A percentile compares a stretch with the other conserved stretches of the same genome.
Evolutionary conservation across 805 yeast species (phyloP).

Genomic region (Lipomyces lipofer): DNA sequence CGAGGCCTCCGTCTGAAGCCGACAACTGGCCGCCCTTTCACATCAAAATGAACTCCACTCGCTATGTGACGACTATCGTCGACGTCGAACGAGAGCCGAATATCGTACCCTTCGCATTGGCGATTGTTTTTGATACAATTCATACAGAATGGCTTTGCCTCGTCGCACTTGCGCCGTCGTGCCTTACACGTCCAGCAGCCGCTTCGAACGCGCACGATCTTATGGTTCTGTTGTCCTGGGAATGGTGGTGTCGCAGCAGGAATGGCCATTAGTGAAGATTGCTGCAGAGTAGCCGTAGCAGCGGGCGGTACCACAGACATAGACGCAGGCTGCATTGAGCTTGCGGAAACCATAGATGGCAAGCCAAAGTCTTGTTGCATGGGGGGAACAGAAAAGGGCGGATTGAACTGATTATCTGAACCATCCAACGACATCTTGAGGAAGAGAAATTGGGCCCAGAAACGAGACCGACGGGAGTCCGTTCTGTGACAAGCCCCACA

Average conservation of each 20-base stretch:
- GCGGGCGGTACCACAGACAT: background rate
- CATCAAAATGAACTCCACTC: conserved; percentile 26
- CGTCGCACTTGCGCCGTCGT: conserved; percentile 68
- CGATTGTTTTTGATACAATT: conserved; percentile 40
- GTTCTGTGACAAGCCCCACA: too few relatives aligned
- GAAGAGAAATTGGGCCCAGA: too few relatives aligned
- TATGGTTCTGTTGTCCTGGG: conserved; percentile 15
- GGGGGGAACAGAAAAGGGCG: too few relatives aligned
- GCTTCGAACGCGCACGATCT: conserved; percentile 40
- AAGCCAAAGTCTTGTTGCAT: too few relatives aligned
- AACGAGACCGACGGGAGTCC: too few relatives aligned
- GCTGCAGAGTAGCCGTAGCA: background rate
- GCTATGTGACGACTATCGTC: conserved; percentile 30
- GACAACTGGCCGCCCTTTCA: conserved; percentile 29
- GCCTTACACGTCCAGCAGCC: conserved; percentile 64
- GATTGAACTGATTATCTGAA: too few relatives aligned
- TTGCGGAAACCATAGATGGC: background rate
- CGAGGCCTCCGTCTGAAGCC: conserved; percentile 31
- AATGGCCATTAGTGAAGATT: background rate
- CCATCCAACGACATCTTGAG: too few relatives aligned
- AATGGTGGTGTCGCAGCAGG: conserved; percentile 3
- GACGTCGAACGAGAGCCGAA: conserved; percentile 31
- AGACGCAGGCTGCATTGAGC: background rate
- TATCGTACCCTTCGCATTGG: conserved; percentile 32
- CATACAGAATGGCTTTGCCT: conserved; percentile 59